Evolutionary conservation across 306 rosid genomes (phyloP), one percentile per base, ranked within the genome.

Genomic region (Vigna unguiculata): DNA sequence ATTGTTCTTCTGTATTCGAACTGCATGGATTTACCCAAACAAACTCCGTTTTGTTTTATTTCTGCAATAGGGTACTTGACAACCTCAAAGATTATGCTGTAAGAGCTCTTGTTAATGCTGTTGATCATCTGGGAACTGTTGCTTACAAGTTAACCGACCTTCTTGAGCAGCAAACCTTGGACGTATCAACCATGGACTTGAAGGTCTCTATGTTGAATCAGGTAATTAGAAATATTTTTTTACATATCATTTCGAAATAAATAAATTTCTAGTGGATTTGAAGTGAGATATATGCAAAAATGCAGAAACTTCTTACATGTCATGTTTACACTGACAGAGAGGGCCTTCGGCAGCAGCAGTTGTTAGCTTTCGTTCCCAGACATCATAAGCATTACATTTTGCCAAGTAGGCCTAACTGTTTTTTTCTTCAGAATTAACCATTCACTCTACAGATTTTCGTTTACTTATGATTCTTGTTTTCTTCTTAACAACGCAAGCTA

Each of bases 71-170:
- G 91, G 93, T 92, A 16, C 86, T 92, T 83, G 97, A 95, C 20
- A 90, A 95, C 86, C 82, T 95, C 75, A 95, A 92, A 84, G 97
- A 92, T 85, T 95, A 95, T 87, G 97, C 96, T 67, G 90, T 88
- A 20, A 90, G 93, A 30, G 97, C 98, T 75, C 92, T 92, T 64
- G 93, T 95, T 28, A 95, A 95, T 79, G 96, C 96, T 16, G 97
- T 94, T 54, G 98, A 92, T 89, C 97, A 94, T 87, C 96, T 94
- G 69, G 98, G 98, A 81, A 94, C 98, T 5, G 98, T 94, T n/a
- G 95, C 97, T 53, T 92, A 82, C 93, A 94, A 94, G 86, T 86
- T 94, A 76, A 85, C 86, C 0, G 92, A 90, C 82, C 91, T 92
- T 78, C 81, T 94, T 51, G 98, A 92, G 76, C 90, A 94, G 89